Percentiles rank a stretch among this genome's conserved stretches.
These are phyloP conservation scores for Nemania sp. DNA, from an alignment of 2,329 filamentous ascomycete genomes.

Conservation along the genomic window DNA sequence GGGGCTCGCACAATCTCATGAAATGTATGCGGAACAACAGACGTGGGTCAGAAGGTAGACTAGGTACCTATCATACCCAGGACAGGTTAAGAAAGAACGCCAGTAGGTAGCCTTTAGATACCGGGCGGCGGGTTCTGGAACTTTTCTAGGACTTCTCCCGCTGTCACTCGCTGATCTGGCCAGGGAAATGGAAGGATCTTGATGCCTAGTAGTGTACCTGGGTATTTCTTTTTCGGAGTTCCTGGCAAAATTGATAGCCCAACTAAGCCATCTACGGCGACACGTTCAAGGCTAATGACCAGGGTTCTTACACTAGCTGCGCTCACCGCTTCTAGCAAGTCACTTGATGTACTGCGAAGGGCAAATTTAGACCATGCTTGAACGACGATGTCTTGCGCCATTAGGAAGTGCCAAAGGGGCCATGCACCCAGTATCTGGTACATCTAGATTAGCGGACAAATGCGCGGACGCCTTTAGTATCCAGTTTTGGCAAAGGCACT, in stretches of 20 bases:
- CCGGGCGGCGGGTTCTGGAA: background rate
- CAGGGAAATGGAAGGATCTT: constrained; percentile 15
- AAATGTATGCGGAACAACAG: constrained; percentile 11
- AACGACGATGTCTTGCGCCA: background rate
- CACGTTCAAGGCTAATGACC: background rate
- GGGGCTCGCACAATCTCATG: background rate
- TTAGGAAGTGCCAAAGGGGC: background rate
- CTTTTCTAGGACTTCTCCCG: constrained; percentile 8
- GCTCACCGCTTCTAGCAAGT: constrained; percentile 19
- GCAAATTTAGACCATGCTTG: background rate
- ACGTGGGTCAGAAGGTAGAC: background rate
- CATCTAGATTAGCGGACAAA: constrained; percentile 10
- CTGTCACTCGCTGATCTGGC: constrained; percentile 14
- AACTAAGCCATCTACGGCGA: constrained; percentile 10
- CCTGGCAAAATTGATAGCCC: background rate
- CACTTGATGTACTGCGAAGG: constrained; percentile 1
- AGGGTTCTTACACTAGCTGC: constrained; percentile 13
- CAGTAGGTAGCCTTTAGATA: background rate
- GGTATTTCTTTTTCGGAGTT: constrained; percentile 9
- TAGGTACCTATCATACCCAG: background rate
- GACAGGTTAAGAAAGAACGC: background rate
- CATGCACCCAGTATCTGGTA: background rate
- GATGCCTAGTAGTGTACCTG: background rate
- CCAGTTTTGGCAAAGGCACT: constrained; percentile 20
- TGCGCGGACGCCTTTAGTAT: constrained; percentile 25